Evolutionary conservation across 2,329 filamentous ascomycete genomes (phyloP), one percentile per base, ranked within the genome.

Genomic region (Sclerotinia minor): DNA sequence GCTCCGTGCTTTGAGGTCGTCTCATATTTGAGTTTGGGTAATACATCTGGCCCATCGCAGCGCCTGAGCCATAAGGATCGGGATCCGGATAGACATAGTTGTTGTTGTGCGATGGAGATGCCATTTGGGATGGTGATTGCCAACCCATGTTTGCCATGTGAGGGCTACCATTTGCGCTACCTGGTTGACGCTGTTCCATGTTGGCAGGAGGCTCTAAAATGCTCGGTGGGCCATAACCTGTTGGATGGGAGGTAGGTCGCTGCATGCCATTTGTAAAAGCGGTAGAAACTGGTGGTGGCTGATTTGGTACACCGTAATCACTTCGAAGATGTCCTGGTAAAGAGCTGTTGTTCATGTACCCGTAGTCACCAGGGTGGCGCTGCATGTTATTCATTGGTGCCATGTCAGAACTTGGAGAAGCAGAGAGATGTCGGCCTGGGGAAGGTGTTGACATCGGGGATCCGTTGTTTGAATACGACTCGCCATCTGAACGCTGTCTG

Each of bases 221-320:
- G 44, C 54, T 67, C 21, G 91, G 93, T 60, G 91, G 92, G n/a
- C 89, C 91, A 78, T 94, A 96, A 69, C 85, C 85, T 17, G 83
- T 89, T 0, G 94, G 94, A 78, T 97, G 94, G 50, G 94, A 97
- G 0, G 94, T 97, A 73, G 94, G 87, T 58, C 87, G 83, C 15
- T 61, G 59, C 67, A 80, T 81, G 57, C 79, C 80, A 66, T 80
- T 82, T 70, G 79, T 83, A 80, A 87, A 87, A 71, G 85, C 83
- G 70, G 85, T 83, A 4, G 88, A 74, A 66, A 86, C 80, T 19
- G 86, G 84, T 19, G 87, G 86, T 54, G 85, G 86, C 60, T 87
- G 84, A 77, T 92, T 87, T 38, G 70, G 71, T 44, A 77, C 71
- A 50, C 73, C 74, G 58, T 77, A 78, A 77, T 94, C 91, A 45